Evolutionary conservation across 371 early-diverging fungal species (phyloP), one percentile per base, ranked within the genome.

Genomic region (Funneliformis caledonium): DNA sequence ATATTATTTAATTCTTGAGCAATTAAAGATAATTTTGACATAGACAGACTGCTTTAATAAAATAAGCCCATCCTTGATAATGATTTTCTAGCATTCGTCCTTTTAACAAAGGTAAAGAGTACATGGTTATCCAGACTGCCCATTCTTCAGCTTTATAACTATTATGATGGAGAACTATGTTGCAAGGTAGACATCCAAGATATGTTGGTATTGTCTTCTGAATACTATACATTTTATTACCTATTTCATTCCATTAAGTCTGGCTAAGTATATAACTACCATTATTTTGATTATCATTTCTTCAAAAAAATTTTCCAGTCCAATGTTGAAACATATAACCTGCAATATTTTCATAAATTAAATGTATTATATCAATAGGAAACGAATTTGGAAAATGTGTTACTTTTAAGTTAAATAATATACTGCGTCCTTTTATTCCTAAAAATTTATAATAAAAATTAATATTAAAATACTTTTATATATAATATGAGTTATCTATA

Each of bases 131-230:
- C 45, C 19, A 68, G 31, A 4, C n/a, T 16, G 68, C 37, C 68
- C 1, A 68, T 43, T 68, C 68, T 68, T 68, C 14, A 72, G 72
- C 72, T 56, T 72, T 72, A 72, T 72, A 72, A 37, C 42, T 43
- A 26, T 19, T 19, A 33, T 22, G 12, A 43, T 72, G 22, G 19
- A 33, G 12, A 7, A 31, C 19, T 50, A 72, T 72, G 50, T 72
- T 48, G n/a, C 6, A 2, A 50, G 48, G 16, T 50, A 10, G 22
- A 50, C 52, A 19, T 72, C 72, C 72, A 72, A 48, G 9, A 10
- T 22, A 26, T 14, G 61, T 47, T 10, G 61, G 61, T 7, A 61
- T 19, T 7, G 12, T n/a, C 5, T 61, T 61, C 7, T 5, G 61
- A 14, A 31, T 7, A 14, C 6, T 4, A 48, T 70, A 22, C 48